Evolutionary conservation across 306 rosid genomes (phyloP), one percentile per base, ranked within the genome.

Genomic region (Fragaria ananassa): DNA sequence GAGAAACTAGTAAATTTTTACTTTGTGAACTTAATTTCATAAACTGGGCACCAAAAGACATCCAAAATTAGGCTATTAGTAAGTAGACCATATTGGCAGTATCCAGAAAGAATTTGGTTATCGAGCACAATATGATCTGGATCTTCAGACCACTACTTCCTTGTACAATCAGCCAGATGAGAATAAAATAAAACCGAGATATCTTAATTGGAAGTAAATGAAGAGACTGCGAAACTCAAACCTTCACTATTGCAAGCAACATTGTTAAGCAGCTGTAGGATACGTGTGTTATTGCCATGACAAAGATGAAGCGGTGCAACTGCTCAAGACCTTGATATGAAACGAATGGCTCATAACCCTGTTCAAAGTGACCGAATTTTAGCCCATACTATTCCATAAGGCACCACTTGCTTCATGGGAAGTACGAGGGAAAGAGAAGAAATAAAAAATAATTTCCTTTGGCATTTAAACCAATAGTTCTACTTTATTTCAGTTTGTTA

Each of bases 211-310:
- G 25, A 58, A 53, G 29, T 21, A 74, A 35, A 10, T 18, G 10
- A 53, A 34, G 4, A 69, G 18, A 29, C n/a, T 14, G 15, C 0
- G 7, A 76, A 73, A 77, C 44, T 51, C 83, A 78, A 49, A 92
- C 99, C 99, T 95, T 92, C 74, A 95, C 99, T 85, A 95, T 89
- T 57, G 97, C 97, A 72, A 95, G 85, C 88, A 95, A 81, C 98
- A 95, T 95, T 19, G 97, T 95, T 74, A 95, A 88, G 89, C 99
- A 95, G 86, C 99, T 95, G 83, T 95, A 95, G 76, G 96, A 90
- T 78, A 95, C 74, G 81, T 95, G 99, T 41, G 99, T 95, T 74
- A 95, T 81, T 35, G 98, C 99, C 99, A 95, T 95, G 78, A 95
- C 87, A 83, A 95, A 95, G 86, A 95, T 95, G 88, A 95, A 95